Evolutionary conservation across 2,329 filamentous ascomycete genomes (phyloP), one percentile per base, ranked within the genome.

Genomic region (Capronia epimyces): DNA sequence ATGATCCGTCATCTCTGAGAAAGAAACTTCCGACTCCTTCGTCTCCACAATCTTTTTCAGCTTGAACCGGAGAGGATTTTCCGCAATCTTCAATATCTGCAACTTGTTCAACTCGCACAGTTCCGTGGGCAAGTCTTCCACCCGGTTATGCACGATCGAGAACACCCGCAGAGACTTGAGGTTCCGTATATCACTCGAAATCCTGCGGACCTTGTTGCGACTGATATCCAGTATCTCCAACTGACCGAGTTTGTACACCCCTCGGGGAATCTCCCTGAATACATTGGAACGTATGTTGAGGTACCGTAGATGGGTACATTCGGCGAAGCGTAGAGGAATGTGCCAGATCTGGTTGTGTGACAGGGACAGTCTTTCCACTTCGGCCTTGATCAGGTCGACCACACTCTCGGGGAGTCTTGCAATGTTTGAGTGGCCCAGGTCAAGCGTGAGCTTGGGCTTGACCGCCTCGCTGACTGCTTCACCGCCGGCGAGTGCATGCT

Each of bases 221-320:
- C 89, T 90, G 48, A 97, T 78, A 70, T 97, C 91, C 55, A 97
- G 79, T 52, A 96, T 95, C 70, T 97, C 90, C 49, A 97, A 79
- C 27, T 89, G 86, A 46, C 81, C 84, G 55, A 97, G 77, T 67
- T 89, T 83, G 66, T 91, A 90, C 52, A 97, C 82, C 58, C 77
- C 76, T 62, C 76, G 75, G 40, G 83, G 83, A 60, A 87, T 83
- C 64, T 84, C 78, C 57, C 76, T 68, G 49, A 76, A 74, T 46
- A 70, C 69, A 52, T 76, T 76, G 10, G 70, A 67, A 46, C 73
- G 69, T 43, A 76, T 71, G 53, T 76, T 76, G 40, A 76, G 71
- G 56, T 76, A 76, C 25, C 70, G 68, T 39, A 76, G 67, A 59
- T 74, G 71, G 15, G 65, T 69, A 55, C 73, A 76, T 58, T 74